phyloP scores from a whole-genome alignment of 2,329 filamentous ascomycete genomes.

The Xylaria sp. region DNA sequence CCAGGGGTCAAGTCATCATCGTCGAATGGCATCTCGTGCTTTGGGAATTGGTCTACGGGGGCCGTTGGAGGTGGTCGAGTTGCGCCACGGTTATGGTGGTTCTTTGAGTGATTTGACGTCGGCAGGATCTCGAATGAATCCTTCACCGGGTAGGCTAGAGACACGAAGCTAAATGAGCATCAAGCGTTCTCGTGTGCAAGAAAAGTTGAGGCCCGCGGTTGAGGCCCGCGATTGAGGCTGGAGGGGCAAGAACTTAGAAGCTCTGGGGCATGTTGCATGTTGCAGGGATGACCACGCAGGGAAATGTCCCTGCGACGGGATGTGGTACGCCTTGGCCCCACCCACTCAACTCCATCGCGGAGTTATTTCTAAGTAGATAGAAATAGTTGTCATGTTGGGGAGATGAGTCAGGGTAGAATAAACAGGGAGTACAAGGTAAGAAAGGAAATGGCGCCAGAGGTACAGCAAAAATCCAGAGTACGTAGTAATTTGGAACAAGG shows the following conservation, averaged over 20 bases:
- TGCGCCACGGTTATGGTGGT: background rate
- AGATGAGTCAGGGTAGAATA: no score
- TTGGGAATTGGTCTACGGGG: background rate
- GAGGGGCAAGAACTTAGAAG: background rate
- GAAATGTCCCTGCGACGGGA: background rate
- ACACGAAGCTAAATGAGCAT: background rate
- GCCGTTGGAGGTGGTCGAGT: background rate
- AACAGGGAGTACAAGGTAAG: no score
- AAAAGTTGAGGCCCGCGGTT: no score
- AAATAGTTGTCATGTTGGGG: no score
- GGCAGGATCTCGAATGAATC: background rate
- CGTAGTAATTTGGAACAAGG: no score
- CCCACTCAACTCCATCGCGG: no score
- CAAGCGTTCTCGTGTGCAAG: background rate
- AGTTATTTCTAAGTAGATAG: no score
- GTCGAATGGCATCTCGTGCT: slow-evolving; percentile 36
- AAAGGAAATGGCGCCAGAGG: no score
- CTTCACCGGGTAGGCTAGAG: background rate
- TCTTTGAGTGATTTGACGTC: background rate
- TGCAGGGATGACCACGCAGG: background rate
- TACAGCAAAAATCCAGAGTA: no score
- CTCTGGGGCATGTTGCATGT: background rate
- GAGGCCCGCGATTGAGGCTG: background rate
- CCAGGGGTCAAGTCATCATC: slow-evolving; percentile 33
- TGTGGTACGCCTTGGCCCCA: no score